These are phyloP conservation scores for Sorghum bicolor DNA, from an alignment of 176 grass and related monocot species.

Conservation along the genomic window Sorghum_bicolor_NCBIv3 NC_012875.2:334001-334500, in stretches of 20 bases:
- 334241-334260: background rate
- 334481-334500: background rate
- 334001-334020: background rate
- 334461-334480: fast-evolving
- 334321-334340: background rate
- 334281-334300: background rate
- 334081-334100: no score
- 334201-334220: background rate
- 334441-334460: background rate
- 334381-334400: background rate
- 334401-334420: background rate
- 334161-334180: background rate
- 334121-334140: background rate
- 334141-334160: background rate
- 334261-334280: background rate
- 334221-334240: background rate
- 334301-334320: background rate
- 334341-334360: background rate
- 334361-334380: background rate
- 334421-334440: background rate
- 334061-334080: background rate
- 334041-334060: background rate
- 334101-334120: background rate
- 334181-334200: background rate
- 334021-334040: background rate